A percentile compares a stretch with the other conserved stretches of the same genome.
Evolutionary conservation across 108 stramenopile species (phyloP).

Genomic region (Cyclotella choctawhatcheeana): DNA sequence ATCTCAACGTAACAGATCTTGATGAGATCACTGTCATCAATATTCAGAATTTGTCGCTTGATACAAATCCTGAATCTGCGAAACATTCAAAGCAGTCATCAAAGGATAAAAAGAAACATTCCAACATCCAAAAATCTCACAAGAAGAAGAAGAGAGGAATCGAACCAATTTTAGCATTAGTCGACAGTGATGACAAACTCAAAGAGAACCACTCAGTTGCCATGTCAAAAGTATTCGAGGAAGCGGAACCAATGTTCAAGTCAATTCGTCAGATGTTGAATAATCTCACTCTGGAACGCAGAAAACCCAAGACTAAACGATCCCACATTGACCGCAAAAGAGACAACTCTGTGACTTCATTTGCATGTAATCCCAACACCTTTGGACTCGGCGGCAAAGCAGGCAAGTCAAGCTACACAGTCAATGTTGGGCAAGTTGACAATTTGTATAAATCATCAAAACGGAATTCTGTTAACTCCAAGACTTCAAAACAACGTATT

Average conservation of each 20-base stretch:
- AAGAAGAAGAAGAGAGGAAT: background rate
- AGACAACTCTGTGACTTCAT: background rate
- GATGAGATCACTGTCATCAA: conserved; percentile 22
- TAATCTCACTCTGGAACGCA: conserved; percentile 14
- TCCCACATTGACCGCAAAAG: background rate
- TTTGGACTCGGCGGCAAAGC: conserved; percentile 45
- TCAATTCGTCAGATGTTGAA: conserved; percentile 37
- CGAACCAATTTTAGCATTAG: background rate
- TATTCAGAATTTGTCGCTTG: background rate
- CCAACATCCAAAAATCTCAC: background rate
- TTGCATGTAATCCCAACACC: conserved; percentile 25
- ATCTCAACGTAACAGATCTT: conserved; percentile 17
- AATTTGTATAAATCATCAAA: conserved; percentile 44
- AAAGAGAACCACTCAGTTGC: conserved; percentile 29
- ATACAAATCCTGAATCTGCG: no score
- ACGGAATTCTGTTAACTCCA: background rate
- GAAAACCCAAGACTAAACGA: conserved; percentile 26
- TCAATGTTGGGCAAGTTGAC: conserved; percentile 42
- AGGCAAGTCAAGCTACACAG: conserved; percentile 26
- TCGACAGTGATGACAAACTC: conserved; percentile 22
- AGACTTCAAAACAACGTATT: conserved; percentile 10
- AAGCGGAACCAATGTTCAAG: conserved; percentile 35
- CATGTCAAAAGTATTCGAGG: conserved; percentile 33
- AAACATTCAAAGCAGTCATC: no score
- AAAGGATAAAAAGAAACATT: conserved; percentile 1